phyloP scores from a whole-genome alignment of 768 basidiomycete species.

The Naganishia vaughanmartiniae region DNA sequence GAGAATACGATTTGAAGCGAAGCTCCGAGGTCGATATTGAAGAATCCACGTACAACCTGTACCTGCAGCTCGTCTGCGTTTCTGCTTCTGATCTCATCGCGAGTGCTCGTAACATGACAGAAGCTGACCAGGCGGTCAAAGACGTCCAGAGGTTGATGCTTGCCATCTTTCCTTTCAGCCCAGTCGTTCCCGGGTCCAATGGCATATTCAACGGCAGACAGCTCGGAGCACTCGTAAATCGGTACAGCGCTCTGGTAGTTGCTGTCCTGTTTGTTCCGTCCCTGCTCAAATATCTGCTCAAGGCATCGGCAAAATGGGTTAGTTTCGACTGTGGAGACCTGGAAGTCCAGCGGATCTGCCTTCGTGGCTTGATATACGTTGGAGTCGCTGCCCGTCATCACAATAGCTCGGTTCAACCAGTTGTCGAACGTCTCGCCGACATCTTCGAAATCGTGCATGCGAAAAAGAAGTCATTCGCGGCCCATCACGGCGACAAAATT shows the following conservation, averaged over 20 bases:
- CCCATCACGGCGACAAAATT: constrained; percentile 31
- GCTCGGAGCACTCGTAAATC: constrained; percentile 76
- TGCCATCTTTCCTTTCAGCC: constrained; percentile 67
- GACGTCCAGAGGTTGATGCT: constrained; percentile 66
- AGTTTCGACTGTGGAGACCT: constrained; percentile 66
- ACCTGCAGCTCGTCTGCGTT: constrained; percentile 76
- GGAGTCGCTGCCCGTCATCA: constrained; percentile 63
- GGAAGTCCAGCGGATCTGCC: constrained; percentile 65
- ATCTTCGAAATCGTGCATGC: constrained; percentile 60
- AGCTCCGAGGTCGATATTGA: constrained; percentile 57
- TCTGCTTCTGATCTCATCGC: constrained; percentile 56
- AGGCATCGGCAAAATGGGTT: constrained; percentile 67
- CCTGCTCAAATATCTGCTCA: constrained; percentile 58
- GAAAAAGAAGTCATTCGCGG: constrained; percentile 53
- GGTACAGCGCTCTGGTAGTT: constrained; percentile 69
- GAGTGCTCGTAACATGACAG: constrained; percentile 35
- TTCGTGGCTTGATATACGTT: constrained; percentile 72
- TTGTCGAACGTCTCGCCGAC: constrained; percentile 65
- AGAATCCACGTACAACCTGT: constrained; percentile 75
- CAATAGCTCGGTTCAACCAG: constrained; percentile 57
- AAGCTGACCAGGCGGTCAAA: constrained; percentile 52
- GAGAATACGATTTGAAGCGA: constrained; percentile 59
- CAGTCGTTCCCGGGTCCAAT: constrained; percentile 63
- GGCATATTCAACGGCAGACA: constrained; percentile 59
- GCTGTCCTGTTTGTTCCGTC: constrained; percentile 67